Conservation (phyloP, 2,329 filamentous ascomycete species). For the Talaromyces sp. region DNA sequence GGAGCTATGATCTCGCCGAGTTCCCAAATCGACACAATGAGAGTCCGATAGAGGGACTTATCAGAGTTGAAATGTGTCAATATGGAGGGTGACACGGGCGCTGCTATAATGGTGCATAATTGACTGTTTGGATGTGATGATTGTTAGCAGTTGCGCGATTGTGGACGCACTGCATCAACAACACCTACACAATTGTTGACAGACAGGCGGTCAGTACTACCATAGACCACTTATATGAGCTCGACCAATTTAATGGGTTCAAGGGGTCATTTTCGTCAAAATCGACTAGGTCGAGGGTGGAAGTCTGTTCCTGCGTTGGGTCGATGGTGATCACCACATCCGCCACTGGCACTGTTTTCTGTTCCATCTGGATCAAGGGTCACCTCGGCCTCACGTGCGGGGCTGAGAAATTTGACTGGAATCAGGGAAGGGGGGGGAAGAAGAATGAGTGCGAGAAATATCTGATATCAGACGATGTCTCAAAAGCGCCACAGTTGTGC, state of each 20-base stretch:
- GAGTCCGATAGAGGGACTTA: constrained; percentile 21
- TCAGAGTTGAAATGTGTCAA: constrained; percentile 13
- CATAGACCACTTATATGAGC: constrained; percentile 20
- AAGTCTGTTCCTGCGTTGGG: not conserved
- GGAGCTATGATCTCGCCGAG: constrained; percentile 52
- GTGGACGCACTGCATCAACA: constrained; percentile 13
- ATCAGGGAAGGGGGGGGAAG: not conserved
- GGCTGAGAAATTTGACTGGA: not conserved
- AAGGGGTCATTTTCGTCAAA: not conserved
- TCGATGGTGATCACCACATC: not conserved
- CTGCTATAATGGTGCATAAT: constrained; percentile 11
- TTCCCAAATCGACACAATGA: constrained; percentile 55
- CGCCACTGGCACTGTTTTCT: not conserved
- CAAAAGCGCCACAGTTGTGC: too few species aligned
- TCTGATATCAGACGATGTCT: too few species aligned
- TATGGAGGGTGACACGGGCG: constrained; percentile 6
- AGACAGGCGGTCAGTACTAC: constrained; percentile 6
- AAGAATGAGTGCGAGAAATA: too few species aligned
- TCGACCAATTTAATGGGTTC: constrained; percentile 21
- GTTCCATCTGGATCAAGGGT: not conserved
- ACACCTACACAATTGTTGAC: constrained; percentile 1
- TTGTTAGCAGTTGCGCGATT: not conserved
- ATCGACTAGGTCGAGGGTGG: not conserved
- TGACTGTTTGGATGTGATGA: not conserved
- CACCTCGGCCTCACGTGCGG: not conserved